A percentile compares a stretch with the other conserved stretches of the same genome.
These are phyloP conservation scores for Thielaviopsis musarum DNA, from an alignment of 2,329 filamentous ascomycete genomes.

Conservation along the genomic window DNA sequence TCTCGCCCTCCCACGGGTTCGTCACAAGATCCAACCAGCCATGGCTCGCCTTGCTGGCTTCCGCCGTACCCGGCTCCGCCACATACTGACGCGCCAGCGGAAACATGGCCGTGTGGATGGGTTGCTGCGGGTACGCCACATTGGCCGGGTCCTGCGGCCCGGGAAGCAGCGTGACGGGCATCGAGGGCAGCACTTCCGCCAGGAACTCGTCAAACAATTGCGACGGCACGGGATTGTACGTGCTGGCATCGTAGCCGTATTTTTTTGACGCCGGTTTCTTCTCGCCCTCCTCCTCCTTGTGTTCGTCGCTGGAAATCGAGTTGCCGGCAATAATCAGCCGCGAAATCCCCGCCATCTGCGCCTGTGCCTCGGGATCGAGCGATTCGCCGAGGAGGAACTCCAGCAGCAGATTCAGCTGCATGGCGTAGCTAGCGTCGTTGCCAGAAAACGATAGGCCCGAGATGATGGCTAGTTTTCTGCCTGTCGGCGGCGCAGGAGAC, in stretches of 20 bases:
- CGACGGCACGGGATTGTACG: constrained; percentile 77
- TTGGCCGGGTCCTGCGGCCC: constrained; percentile 78
- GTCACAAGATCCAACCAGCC: constrained; percentile 81
- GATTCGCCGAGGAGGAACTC: constrained; percentile 83
- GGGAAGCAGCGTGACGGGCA: constrained; percentile 79
- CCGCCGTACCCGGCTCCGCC: constrained; percentile 23
- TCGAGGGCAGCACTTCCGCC: constrained; percentile 59
- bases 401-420: constrained; percentile 60
- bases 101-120: constrained; percentile 85
- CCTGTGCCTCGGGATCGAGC: constrained; percentile 41
- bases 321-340: constrained; percentile 85
- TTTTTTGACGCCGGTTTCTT: constrained; percentile 47
- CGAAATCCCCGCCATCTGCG: constrained; percentile 49
- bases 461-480: constrained; percentile 50
- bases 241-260: constrained; percentile 81
- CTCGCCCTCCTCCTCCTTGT: constrained; percentile 21
- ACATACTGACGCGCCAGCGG: constrained; percentile 55
- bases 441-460: constrained; percentile 78
- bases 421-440: constrained; percentile 49
- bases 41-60: constrained; percentile 21
- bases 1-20: constrained; percentile 81
- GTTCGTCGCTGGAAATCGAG: constrained; percentile 50
- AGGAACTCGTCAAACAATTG: constrained; percentile 74
- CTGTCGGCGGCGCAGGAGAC: constrained; percentile 25
- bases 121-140: constrained; percentile 77